Base-by-base conservation (phyloP, 108 stramenopile species). In the Fistulifera pelliculosa region DNA sequence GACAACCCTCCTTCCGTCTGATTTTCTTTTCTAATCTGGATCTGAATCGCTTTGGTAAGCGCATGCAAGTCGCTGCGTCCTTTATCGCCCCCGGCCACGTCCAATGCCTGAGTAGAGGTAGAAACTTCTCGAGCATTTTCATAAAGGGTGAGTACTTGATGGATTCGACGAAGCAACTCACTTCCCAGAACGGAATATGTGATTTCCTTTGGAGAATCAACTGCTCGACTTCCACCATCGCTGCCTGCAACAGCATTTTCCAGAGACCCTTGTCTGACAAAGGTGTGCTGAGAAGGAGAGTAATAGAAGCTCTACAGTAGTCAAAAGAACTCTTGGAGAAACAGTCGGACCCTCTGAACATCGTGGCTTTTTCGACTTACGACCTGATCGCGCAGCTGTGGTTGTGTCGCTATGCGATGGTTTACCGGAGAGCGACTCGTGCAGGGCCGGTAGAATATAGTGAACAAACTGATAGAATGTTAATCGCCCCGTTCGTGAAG, bases 401-500 rank as follows among this genome's bases (percentile, higher is more conserved):
- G 31, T 6, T 8, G 31, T 35, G 31, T 35, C 31, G 31, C 8
- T 35, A 8, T 35, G 31, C 31, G 31, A 35, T 35, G 31, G 31
- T 8, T 35, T 35, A 35, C 31, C 31, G 31, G 31, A 6, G 19
- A 45, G 21, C 16, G 19, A 45, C 16, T 41, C 52, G 40, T 69
- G 63, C 17, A 77, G 62, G 25, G 71, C 68, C 17, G 76, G 76
- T 40, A 77, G 54, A 16, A 77, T 56, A 49, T 56, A 35, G 15
- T 19, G 52, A 2, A 61, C 15, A 56, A 77, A 77, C 45, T 77
- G 70, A 62, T 73, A 57, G 31, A 71, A 61, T 18, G 76, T 70
- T 24, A 70, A 27, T 7, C 27, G 24, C 8, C 67, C 70, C 54
- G 58, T 22, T 39, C 31, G 18, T 18, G 18, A 13, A 74, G 60